Conservation (phyloP, 208 protist genomes). For the Trypanosoma mega region DNA sequence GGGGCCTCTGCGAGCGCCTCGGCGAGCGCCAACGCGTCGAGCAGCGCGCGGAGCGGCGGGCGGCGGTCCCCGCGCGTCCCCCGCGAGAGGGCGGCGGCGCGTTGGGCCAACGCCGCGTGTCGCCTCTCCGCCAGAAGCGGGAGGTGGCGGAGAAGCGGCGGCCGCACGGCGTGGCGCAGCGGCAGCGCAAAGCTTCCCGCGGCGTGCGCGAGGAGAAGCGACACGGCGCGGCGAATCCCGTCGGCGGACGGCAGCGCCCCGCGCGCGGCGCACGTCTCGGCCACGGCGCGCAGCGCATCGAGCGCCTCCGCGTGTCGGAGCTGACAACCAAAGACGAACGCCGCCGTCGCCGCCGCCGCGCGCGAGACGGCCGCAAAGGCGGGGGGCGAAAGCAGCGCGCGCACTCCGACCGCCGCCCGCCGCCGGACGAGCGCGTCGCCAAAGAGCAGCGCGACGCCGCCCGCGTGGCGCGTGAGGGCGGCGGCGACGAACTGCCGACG, state of each 20-base stretch:
- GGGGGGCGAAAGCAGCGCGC: slow-evolving; percentile 16
- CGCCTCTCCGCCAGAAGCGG: neutral
- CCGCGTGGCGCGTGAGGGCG: slow-evolving; percentile 11
- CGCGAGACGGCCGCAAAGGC: slow-evolving; percentile 18
- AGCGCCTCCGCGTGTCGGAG: slow-evolving; percentile 24
- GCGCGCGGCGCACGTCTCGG: slow-evolving; percentile 20
- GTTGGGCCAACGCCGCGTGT: neutral
- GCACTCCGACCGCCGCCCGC: slow-evolving; percentile 4
- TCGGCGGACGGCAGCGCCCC: slow-evolving; percentile 1
- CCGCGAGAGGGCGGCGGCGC: neutral
- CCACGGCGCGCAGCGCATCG: slow-evolving; percentile 19
- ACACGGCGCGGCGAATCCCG: slow-evolving; percentile 17
- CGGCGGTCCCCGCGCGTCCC: neutral
- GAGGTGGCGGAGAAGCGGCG: slow-evolving; percentile 16
- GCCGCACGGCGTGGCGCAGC: neutral
- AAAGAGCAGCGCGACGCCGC: slow-evolving; percentile 15
- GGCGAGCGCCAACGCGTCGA: neutral
- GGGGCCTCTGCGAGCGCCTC: neutral
- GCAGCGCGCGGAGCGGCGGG: too few species aligned
- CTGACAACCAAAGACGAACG: slow-evolving; percentile 26
- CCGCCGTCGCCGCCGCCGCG: slow-evolving; percentile 18
- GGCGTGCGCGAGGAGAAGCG: slow-evolving; percentile 22
- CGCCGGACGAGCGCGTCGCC: slow-evolving; percentile 22
- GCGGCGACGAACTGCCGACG: slow-evolving; percentile 17
- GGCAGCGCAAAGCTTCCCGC: slow-evolving; percentile 14